Evolutionary conservation across 306 rosid species (phyloP).

Genomic region (Sphenostylis stenocarpa): DNA sequence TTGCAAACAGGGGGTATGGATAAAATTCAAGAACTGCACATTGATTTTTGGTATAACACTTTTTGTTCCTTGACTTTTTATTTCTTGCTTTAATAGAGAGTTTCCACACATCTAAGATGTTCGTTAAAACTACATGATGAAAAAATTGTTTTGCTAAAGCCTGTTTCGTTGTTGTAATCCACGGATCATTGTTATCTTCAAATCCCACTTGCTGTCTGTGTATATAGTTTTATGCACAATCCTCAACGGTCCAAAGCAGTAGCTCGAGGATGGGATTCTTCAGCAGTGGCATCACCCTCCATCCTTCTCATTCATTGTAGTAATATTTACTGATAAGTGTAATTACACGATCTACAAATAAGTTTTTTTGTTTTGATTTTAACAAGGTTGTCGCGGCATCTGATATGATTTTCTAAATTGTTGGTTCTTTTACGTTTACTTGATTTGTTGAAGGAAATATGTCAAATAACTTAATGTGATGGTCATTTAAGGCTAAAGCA

Average conservation of each 20-base stretch:
- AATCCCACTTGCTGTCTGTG: not conserved
- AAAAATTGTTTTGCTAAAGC: not conserved
- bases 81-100: not conserved
- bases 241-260: not conserved
- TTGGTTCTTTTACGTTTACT: no score
- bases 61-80: not conserved
- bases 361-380: constrained; percentile 2
- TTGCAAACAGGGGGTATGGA: not conserved
- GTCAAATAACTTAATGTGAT: not conserved
- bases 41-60: not conserved
- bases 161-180: not conserved
- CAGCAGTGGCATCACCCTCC: not conserved
- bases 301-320: constrained; percentile 1
- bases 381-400: no score
- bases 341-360: constrained; percentile 29
- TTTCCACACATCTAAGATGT: not conserved
- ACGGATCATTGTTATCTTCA: not conserved
- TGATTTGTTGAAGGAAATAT: no score
- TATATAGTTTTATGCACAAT: not conserved
- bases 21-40: not conserved
- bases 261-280: not conserved
- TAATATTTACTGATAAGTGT: constrained; percentile 30
- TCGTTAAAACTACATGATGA: not conserved
- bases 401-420: no score
- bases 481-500: not conserved